Base-by-base conservation (phyloP, 1,284 basidiomycete species). In the Hemileccinum hortonii region DNA sequence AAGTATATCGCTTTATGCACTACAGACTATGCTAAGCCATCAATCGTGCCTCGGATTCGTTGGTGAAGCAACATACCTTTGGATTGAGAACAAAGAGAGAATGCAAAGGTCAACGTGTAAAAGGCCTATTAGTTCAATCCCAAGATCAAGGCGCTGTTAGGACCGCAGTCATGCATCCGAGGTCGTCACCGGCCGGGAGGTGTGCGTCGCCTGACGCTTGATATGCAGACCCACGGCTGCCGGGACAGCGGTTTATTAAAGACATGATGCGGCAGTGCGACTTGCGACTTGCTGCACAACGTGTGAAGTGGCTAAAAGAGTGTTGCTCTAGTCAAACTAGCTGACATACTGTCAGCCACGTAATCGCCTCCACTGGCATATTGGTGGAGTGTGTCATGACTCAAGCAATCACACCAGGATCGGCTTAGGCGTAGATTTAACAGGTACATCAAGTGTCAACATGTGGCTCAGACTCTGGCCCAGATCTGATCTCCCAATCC, bases 371-470 rank as follows among this genome's bases (percentile, higher is more conserved):
- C 9, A 30, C 10, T 10, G n/a, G n/a, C n/a, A n/a, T n/a, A n/a
- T 30, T 30, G 12, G 29, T 30, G 29, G 10, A 6, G 12, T 32
- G 6, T 12, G 14, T 32, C 11, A 4, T 32, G 30, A 32, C 30
- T 32, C 30, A 15, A 32, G 30, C 30, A 32, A 32, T 14, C 30
- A 45, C 26, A 26, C 26, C 26, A 5, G 4, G 11, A 16, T 32
- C 35, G 14, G 35, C 4, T 15, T n/a, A 42, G 18, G 21, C 29
- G 45, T 45, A 49, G 35, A 43, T 36, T 33, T 18, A 49, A 30
- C 44, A 35, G 47, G 44, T 53, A 64, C 52, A 29, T 46, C 47
- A 59, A n/a, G n/a, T n/a, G n/a, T 24, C 50, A 42, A 43, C 30
- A 52, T 39, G 36, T 39, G 37, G 12, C 24, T n/a, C 12, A 19